Conservation (phyloP, 225 moss, liverwort and hornwort species). For the Polytrichum formosum region DNA sequence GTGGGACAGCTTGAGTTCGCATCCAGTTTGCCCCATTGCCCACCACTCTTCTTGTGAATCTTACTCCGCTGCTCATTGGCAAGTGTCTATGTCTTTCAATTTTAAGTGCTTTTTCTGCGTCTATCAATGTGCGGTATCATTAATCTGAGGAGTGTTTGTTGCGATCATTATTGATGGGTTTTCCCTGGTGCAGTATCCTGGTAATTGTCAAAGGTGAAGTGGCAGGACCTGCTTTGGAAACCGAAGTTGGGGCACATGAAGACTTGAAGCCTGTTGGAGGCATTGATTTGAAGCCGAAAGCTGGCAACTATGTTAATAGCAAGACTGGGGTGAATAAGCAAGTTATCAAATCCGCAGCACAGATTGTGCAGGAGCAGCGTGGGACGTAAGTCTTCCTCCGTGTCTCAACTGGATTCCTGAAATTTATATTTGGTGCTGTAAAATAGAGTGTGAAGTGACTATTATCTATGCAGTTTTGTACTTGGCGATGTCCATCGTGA, state of each 20-base stretch:
- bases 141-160: too few species aligned
- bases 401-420: not conserved
- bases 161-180: too few species aligned
- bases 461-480: not conserved
- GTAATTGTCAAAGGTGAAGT: slow-evolving; percentile 11
- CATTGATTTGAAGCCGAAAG: slow-evolving; percentile 3
- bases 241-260: not conserved
- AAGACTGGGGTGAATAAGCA: slow-evolving; percentile 9
- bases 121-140: too few species aligned
- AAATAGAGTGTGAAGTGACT: too few species aligned
- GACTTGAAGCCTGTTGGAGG: slow-evolving; percentile 1
- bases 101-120: too few species aligned
- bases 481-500: not conserved
- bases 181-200: not conserved
- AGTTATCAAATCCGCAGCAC: slow-evolving; percentile 48
- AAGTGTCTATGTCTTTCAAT: too few species aligned
- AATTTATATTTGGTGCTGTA: too few species aligned
- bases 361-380: slow-evolving; percentile 65
- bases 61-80: too few species aligned
- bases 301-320: not conserved
- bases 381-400: slow-evolving; percentile 25
- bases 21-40: too few species aligned
- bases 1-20: too few species aligned
- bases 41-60: too few species aligned
- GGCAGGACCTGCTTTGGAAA: slow-evolving; percentile 4